These are phyloP conservation scores for Rosa lucieae DNA, from an alignment of 306 rosid species.

Conservation along the genomic window DNA sequence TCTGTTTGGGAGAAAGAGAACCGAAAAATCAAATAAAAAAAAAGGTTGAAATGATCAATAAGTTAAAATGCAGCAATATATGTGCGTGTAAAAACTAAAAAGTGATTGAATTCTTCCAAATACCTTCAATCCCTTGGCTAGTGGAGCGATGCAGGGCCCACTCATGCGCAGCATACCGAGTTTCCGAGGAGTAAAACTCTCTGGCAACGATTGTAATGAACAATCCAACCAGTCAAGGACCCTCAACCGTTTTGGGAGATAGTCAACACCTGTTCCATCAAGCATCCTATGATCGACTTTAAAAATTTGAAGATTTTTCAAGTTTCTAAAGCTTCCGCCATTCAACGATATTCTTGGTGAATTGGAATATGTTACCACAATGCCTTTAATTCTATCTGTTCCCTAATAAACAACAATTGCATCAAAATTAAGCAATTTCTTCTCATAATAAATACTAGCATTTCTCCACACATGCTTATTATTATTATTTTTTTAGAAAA, in stretches of 20 bases:
- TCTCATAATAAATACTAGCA: too few species aligned
- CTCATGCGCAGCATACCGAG: background rate
- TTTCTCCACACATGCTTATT: too few species aligned
- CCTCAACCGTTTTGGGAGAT: background rate
- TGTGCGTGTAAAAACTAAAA: too few species aligned
- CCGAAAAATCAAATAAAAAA: background rate
- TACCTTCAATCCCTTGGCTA: background rate
- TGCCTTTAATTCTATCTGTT: background rate
- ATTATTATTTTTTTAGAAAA: too few species aligned
- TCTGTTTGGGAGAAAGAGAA: too few species aligned
- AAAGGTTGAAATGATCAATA: background rate
- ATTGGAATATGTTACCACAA: too few species aligned
- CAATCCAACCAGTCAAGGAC: background rate
- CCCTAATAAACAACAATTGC: background rate
- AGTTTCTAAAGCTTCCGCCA: conserved; percentile 12
- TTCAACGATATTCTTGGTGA: conserved; percentile 22
- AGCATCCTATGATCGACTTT: too few species aligned
- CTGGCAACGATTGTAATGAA: background rate
- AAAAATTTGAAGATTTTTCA: background rate
- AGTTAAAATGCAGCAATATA: too few species aligned
- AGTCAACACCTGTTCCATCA: background rate
- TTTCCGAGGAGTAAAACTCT: background rate
- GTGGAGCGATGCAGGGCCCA: background rate
- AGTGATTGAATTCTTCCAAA: too few species aligned
- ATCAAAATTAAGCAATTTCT: background rate